Base-by-base conservation (phyloP, 1,139 yeast species). In the Pichia sp. region DNA sequence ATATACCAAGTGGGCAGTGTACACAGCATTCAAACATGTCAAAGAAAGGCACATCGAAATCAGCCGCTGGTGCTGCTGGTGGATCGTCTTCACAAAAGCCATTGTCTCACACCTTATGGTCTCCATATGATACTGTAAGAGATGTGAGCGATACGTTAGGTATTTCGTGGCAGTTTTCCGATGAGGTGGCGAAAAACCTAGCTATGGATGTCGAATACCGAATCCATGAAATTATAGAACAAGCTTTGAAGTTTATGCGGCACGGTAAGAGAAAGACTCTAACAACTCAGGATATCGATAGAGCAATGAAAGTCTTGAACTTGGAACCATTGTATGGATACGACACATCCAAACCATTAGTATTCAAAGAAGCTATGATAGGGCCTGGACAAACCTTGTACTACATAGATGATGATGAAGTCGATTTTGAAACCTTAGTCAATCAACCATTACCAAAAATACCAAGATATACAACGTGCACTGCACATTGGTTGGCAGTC, bases 131-230 rank as follows among this genome's bases (percentile, higher is more conserved):
- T 68, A 95, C 99, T 0, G 97, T 95, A 24, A 87, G 87, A 66
- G 99, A 95, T 74, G 97, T 90, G 17, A 97, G 98, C 0, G 99
- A 93, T 66, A 81, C 91, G 3, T 75, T 93, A 24, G 99, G 99
- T 2, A 78, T 93, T 45, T 70, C 76, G 8, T 85, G 79, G 58
- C 70, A 67, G 56, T 74, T 93, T 48, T 89, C 91, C 27, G 98
- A 93, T 58, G 99, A 95, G 59, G 96, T 95, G 1, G 88, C 97
- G 52, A 89, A 90, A 66, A 90, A 95, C 60, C 75, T 95, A 58
- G 99, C 99, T 6, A 93, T 95, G 99, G 99, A 95, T 70, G 96
- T 93, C 34, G 99, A 95, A 73, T 95, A 95, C 69, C 80, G 99
- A 61, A 90, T 95, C 60, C 95, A 93, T 69, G 99, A 95, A 72